These are phyloP conservation scores for Hansenula sp. DNA, from an alignment of 1,139 yeast genomes.

Conservation along the genomic window DNA sequence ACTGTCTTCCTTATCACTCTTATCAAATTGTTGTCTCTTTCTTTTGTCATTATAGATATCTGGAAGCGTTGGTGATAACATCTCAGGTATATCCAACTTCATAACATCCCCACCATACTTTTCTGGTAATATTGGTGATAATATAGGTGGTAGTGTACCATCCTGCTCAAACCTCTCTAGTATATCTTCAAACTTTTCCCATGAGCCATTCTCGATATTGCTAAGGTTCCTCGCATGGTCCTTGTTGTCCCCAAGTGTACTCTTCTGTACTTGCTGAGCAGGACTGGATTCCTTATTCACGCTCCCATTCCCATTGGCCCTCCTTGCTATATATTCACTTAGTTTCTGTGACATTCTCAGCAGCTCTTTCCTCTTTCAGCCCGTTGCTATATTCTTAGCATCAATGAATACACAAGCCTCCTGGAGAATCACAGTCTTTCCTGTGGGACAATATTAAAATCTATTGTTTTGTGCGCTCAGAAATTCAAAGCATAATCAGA, in stretches of 20 bases:
- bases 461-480: too few relatives aligned
- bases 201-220: neutral
- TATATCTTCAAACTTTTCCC: conserved; percentile 3
- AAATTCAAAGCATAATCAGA: too few relatives aligned
- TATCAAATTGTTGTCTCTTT: too few relatives aligned
- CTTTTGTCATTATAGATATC: neutral
- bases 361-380: too few relatives aligned
- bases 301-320: conserved; percentile 1
- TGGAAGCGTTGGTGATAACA: conserved; percentile 23
- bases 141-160: conserved; percentile 5
- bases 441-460: too few relatives aligned
- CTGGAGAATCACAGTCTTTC: too few relatives aligned
- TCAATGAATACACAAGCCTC: too few relatives aligned
- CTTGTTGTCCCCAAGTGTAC: neutral
- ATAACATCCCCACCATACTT: neutral
- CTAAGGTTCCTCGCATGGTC: neutral
- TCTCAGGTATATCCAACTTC: conserved; percentile 4
- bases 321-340: conserved; percentile 7
- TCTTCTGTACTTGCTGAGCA: neutral
- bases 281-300: neutral
- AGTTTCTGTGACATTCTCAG: conserved; percentile 7
- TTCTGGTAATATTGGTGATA: conserved; percentile 8
- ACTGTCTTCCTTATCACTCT: neutral
- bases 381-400: too few relatives aligned
- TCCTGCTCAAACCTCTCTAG: neutral